Conservation (phyloP, 176 grass and related monocot genomes). For the Hsuehochloa calcarea region DNA sequence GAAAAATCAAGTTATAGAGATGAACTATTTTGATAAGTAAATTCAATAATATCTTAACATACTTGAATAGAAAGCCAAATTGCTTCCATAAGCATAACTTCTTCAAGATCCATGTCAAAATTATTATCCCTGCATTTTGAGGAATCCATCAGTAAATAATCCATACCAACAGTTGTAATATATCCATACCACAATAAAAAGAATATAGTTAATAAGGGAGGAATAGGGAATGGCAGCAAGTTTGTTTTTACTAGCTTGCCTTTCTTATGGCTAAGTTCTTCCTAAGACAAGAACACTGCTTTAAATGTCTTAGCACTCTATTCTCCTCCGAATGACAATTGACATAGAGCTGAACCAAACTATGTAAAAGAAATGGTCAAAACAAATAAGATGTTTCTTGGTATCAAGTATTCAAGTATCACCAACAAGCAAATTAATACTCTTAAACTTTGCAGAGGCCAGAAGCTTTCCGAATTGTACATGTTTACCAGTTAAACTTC, state of each 20-base stretch:
- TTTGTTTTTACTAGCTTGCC: conserved; percentile 12
- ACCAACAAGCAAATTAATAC: conserved; percentile 13
- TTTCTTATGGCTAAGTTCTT: neutral
- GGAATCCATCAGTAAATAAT: neutral
- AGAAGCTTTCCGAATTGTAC: neutral
- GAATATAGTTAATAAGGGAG: neutral
- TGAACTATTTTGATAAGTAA: neutral
- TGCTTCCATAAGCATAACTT: conserved; percentile 96
- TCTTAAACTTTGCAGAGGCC: neutral
- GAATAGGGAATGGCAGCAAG: neutral
- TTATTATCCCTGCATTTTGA: conserved; percentile 60
- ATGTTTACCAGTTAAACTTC: neutral
- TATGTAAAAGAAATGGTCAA: conserved; percentile 18
- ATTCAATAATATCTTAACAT: conserved; percentile 26
- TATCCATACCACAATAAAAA: neutral
- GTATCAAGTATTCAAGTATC: conserved; percentile 3
- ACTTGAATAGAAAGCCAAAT: conserved; percentile 96
- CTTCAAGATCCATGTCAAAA: conserved; percentile 87
- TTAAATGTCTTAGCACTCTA: neutral
- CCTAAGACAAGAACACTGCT: neutral
- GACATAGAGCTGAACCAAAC: neutral
- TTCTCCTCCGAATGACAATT: conserved; percentile 7
- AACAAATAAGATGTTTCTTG: neutral
- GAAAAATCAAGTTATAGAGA: neutral
- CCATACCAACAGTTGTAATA: neutral